Evolutionary conservation across 2,329 filamentous ascomycete genomes (phyloP).

Genomic region (Cladosporium sp.): DNA sequence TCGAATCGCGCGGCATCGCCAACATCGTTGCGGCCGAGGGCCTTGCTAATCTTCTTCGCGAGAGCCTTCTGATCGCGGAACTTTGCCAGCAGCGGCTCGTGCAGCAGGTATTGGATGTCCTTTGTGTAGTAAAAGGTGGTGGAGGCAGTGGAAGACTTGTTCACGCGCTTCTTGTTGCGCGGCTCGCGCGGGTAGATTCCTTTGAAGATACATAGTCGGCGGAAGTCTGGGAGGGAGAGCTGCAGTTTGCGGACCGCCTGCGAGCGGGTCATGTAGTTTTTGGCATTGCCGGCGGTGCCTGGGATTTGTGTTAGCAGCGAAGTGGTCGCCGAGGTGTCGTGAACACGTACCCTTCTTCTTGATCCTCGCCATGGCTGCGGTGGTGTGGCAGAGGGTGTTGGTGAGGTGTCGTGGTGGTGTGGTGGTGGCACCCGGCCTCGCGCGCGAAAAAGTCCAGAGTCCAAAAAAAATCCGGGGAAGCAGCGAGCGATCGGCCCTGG

Average conservation of each 20-base stretch:
- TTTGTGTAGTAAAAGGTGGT: conserved; percentile 92
- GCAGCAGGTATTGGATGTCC: conserved; percentile 96
- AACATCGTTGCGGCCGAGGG: conserved; percentile 85
- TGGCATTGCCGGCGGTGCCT: conserved; percentile 83
- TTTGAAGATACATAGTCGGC: conserved; percentile 98
- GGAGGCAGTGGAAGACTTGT: conserved; percentile 79
- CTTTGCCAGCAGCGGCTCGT: conserved; percentile 88
- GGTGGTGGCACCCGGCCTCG: neutral
- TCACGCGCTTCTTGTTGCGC: conserved; percentile 92
- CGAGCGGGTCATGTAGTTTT: conserved; percentile 96
- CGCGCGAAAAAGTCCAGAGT: conserved; percentile 10
- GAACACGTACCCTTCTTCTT: conserved; percentile 74
- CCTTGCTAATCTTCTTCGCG: conserved; percentile 94
- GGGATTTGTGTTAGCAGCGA: neutral
- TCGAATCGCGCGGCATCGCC: conserved; percentile 83
- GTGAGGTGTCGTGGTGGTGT: neutral
- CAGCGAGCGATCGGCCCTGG: neutral
- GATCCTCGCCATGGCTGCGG: conserved; percentile 58
- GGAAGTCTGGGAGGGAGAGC: conserved; percentile 93
- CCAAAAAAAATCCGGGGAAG: conserved; percentile 10
- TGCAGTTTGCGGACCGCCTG: conserved; percentile 97
- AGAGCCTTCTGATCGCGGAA: conserved; percentile 96
- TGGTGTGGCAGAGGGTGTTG: conserved; percentile 7
- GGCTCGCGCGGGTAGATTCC: conserved; percentile 96
- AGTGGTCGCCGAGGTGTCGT: conserved; percentile 2